Conservation (phyloP, 345 rosid genomes). For the Brassica napus region DNA sequence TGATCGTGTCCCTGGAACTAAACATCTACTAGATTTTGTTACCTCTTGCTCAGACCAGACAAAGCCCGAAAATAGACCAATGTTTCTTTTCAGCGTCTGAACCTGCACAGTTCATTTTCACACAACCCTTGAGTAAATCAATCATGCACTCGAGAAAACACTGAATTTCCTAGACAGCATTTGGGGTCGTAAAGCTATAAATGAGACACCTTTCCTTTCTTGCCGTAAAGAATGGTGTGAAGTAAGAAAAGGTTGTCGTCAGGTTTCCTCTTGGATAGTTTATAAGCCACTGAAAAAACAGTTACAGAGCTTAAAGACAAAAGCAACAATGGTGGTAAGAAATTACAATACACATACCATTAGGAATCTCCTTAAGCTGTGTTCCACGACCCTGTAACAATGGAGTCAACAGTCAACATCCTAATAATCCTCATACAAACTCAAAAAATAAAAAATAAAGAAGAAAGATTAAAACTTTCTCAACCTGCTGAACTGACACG, state of each 20-base stretch:
- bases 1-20: neutral
- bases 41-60: conserved; percentile 93
- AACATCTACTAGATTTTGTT: conserved; percentile 5
- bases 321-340: neutral
- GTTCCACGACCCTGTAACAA: conserved; percentile 84
- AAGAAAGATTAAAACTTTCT: neutral
- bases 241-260: conserved; percentile 84
- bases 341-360: conserved; percentile 53
- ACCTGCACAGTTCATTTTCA: conserved; percentile 49
- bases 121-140: conserved; percentile 30
- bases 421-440: neutral
- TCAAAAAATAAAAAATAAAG: neutral
- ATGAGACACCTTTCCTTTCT: conserved; percentile 80
- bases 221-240: conserved; percentile 82
- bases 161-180: neutral
- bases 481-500: conserved; percentile 70
- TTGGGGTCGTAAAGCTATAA: neutral
- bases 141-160: neutral
- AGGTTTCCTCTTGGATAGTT: conserved; percentile 89
- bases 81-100: conserved; percentile 75
- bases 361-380: conserved; percentile 83
- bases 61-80: conserved; percentile 89
- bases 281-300: conserved; percentile 82
- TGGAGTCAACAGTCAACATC: neutral
- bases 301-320: conserved; percentile 14